These are phyloP conservation scores for Helotiales sp. DNA, from an alignment of 2,329 filamentous ascomycete genomes.

Conservation along the genomic window DNA sequence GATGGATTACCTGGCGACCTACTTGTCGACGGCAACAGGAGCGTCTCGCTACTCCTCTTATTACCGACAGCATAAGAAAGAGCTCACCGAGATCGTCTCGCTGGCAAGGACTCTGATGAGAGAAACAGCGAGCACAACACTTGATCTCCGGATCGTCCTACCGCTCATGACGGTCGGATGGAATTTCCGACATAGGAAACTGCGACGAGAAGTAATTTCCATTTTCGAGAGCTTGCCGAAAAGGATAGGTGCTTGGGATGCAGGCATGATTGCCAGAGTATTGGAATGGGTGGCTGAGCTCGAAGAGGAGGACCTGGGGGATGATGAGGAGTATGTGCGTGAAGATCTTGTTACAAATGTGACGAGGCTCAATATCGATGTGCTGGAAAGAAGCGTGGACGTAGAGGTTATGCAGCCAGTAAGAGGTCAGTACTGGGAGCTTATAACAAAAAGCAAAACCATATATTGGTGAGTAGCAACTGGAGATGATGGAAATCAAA, in stretches of 20 bases:
- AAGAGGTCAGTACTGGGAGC: background rate
- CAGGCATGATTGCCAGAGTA: constrained; percentile 2
- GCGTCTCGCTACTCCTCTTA: background rate
- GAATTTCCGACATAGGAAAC: background rate
- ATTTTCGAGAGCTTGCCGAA: background rate
- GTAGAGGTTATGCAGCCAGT: background rate
- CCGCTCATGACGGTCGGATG: background rate
- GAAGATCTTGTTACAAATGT: background rate
- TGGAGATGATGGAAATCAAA: too few species aligned
- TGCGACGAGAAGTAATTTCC: background rate
- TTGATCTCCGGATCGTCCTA: background rate
- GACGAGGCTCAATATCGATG: background rate
- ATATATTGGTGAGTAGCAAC: background rate
- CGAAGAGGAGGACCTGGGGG: constrained; percentile 9
- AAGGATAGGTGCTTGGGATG: constrained; percentile 7
- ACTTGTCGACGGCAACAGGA: background rate
- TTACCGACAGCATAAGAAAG: background rate
- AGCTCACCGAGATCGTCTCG: background rate
- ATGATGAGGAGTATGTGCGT: constrained; percentile 7
- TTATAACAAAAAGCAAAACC: background rate
- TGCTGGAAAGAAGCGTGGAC: background rate
- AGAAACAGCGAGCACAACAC: background rate
- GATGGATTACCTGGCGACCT: background rate
- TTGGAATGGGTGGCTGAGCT: constrained; percentile 13
- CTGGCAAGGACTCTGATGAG: background rate